Base-by-base conservation (phyloP, 257 asterid species). In the Datura wrightii region DNA sequence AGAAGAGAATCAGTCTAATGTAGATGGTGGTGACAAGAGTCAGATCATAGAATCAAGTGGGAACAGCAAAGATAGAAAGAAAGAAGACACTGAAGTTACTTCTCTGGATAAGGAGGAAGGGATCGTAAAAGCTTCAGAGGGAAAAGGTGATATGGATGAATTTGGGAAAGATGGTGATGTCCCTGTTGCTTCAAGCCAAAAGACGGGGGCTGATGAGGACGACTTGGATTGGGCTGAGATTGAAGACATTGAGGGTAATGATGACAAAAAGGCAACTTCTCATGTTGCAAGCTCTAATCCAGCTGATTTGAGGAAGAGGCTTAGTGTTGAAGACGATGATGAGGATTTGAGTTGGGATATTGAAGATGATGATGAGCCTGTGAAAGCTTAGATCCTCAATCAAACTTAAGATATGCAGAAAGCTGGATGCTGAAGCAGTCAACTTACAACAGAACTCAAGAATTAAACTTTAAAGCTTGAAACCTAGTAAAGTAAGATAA, bases 171-270 rank as follows among this genome's bases (percentile, higher is more conserved):
- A 85, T 18, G 74, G 82, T 66, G 87, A 82, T 83, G 84, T 69
- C 80, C 53, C 85, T 10, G 48, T 44, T 19, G 88, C 82, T 79
- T 88, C 90, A 8, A 86, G 78, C 84, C 88, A 86, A 85, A 82
- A 85, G 86, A 63, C 88, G 86, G 85, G 8, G 79, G 89, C 74
- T 24, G 92, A 89, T 74, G 93, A 90, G 85, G 95, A 93, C 53
- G 99, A 92, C 69, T 36, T 94, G 85, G 97, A 89, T 44, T 96
- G 99, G 99, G 99, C 93, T 60, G 99, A 96, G 87, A 93, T 96
- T 79, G 98, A 88, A 86, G 96, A 94, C 72, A 85, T 87, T 69
- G 97, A 92, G 53, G 89, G 97, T 83, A 93, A 84, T 50, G 97
- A 92, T 66, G 98, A 94, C 90, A 91, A 86, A 84, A 91, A 86